phyloP scores from a whole-genome alignment of 2,329 filamentous ascomycete species.

The Arthrobotrys sinensis region DNA sequence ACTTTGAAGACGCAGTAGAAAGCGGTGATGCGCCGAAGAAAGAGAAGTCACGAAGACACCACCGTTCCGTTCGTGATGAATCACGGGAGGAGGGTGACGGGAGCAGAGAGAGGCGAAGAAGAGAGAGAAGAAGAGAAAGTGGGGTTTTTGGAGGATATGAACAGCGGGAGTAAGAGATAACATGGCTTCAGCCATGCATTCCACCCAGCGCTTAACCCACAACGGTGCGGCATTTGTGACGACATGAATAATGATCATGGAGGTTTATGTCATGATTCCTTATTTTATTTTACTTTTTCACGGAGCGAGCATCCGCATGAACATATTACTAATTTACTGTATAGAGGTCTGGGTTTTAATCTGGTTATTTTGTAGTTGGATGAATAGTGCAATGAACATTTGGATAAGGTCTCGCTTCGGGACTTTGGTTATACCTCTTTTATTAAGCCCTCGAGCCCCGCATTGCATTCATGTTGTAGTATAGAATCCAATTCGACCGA shows the following conservation, averaged over 20 bases:
- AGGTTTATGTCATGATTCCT: slow-evolving; percentile 18
- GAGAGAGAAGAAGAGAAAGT: slow-evolving; percentile 54
- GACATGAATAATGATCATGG: slow-evolving; percentile 31
- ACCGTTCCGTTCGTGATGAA: slow-evolving; percentile 44
- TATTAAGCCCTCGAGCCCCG: background rate
- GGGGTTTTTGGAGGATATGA: slow-evolving; percentile 55
- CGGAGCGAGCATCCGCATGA: slow-evolving; percentile 43
- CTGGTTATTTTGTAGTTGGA: slow-evolving; percentile 5
- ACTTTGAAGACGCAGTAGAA: slow-evolving; percentile 59
- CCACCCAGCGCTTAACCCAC: slow-evolving; percentile 17
- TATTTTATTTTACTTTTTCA: slow-evolving; percentile 13
- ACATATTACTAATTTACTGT: slow-evolving; percentile 38
- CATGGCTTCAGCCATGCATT: slow-evolving; percentile 10
- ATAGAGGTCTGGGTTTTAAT: slow-evolving; percentile 27
- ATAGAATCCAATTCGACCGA: slow-evolving; percentile 1
- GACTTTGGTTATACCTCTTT: background rate
- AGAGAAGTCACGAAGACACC: slow-evolving; percentile 49
- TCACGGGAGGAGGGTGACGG: slow-evolving; percentile 50
- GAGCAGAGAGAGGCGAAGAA: slow-evolving; percentile 46
- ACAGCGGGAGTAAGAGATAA: slow-evolving; percentile 36
- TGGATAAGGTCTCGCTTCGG: background rate
- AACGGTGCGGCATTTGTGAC: slow-evolving; percentile 17
- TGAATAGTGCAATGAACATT: slow-evolving; percentile 2
- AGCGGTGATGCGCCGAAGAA: slow-evolving; percentile 55
- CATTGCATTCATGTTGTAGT: no score